Base-by-base conservation (phyloP, 352 stramenopile species). In the Phytophthora europaea region DNA sequence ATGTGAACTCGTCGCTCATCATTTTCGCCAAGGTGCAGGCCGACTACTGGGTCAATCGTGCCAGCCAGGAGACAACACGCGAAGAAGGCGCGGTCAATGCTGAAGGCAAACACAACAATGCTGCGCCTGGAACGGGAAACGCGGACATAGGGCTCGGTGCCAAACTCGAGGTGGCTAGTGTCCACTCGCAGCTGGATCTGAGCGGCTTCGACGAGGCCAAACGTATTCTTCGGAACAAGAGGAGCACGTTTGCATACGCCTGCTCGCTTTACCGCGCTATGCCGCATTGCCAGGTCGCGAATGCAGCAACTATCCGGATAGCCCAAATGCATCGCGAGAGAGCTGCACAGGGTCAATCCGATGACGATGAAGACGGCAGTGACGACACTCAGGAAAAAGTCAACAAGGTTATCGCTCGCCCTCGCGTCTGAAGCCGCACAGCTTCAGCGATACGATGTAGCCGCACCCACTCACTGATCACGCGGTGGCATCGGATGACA, bases 21-120 rank as follows among this genome's bases (percentile, higher is more conserved):
- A 94, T 91, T 62, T 93, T 92, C 64, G 84, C 88, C 36, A 94
- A 94, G 63, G 85, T 94, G 12, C 85, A 94, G 62, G 78, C 83
- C 0, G 88, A 94, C 53, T 92, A 93, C 52, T 92, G 86, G 86
- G 75, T 76, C 2, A 92, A 91, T 59, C 86, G 84, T 15, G 81
- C 80, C 3, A 73, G 75, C 6, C 56, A 87, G 63, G 66, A 79
- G 0, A 18, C 72, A 40, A 22, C 36, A 34, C 72, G 52, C 43
- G 66, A 75, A 54, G 59, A 65, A 54, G 50, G 26, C 22, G 40
- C 38, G 22, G 28, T 6, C 16, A 31, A n/a, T 10, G n/a, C 12
- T n/a, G 54, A 70, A 28, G 48, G 56, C 0, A 61, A 52, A 20
- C 22, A 55, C 26, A 61, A 28, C 51, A 48, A 22, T 8, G 5